Evolutionary conservation across 2,329 filamentous ascomycete species (phyloP).

Genomic region (Pestalotiopsis sp.): DNA sequence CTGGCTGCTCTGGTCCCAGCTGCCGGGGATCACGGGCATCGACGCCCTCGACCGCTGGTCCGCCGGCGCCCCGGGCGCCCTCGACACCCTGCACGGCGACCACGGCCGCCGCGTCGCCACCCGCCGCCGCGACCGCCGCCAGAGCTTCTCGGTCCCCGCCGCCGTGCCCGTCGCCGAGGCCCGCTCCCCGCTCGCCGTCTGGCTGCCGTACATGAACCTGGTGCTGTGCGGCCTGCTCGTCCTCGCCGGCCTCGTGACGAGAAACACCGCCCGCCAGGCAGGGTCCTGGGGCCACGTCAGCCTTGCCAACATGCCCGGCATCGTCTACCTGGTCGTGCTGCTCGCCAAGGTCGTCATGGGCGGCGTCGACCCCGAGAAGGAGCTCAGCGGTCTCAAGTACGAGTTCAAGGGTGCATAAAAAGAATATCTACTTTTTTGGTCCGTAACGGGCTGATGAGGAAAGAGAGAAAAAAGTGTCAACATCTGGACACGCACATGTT

Average conservation of each 20-base stretch:
- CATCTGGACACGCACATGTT: neutral
- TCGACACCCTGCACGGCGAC: neutral
- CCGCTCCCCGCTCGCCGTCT: constrained; percentile 54
- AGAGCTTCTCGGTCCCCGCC: constrained; percentile 6
- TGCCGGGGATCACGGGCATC: constrained; percentile 58
- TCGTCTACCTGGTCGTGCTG: constrained; percentile 64
- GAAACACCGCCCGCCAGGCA: constrained; percentile 19
- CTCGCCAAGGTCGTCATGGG: constrained; percentile 67
- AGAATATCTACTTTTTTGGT: neutral
- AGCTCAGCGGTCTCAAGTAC: constrained; percentile 65
- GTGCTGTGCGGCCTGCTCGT: constrained; percentile 56
- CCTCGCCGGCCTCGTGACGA: constrained; percentile 43
- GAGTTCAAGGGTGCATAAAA: constrained; percentile 66
- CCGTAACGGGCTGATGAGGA: neutral
- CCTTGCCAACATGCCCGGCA: constrained; percentile 53
- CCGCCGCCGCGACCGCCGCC: neutral
- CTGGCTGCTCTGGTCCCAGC: constrained; percentile 61
- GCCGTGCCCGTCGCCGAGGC: neutral
- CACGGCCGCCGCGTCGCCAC: neutral
- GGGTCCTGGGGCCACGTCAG: constrained; percentile 37
- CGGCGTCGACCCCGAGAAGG: constrained; percentile 68
- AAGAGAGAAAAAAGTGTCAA: too few relatives aligned
- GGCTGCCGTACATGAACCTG: constrained; percentile 63
- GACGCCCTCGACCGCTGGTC: constrained; percentile 48
- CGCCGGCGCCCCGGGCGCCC: constrained; percentile 20